Evolutionary conservation across 2,329 filamentous ascomycete genomes (phyloP).

Genomic region (Colletotrichum sansevieriae): DNA sequence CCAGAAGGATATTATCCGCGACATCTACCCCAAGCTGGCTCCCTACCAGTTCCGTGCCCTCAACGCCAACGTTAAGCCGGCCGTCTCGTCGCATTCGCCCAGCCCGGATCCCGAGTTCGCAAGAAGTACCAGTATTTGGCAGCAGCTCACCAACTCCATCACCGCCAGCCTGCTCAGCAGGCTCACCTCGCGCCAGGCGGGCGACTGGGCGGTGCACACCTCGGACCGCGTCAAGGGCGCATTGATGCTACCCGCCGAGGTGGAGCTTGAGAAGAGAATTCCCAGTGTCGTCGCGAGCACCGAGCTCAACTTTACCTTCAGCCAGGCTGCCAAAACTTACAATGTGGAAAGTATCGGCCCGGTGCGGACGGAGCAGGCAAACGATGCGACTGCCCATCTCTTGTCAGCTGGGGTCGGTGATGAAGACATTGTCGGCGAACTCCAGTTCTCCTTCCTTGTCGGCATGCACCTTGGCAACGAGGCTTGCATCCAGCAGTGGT

Average conservation of each 20-base stretch:
- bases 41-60: conserved; percentile 57
- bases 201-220: conserved; percentile 67
- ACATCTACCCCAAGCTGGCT: conserved; percentile 57
- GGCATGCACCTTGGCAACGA: conserved; percentile 70
- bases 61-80: conserved; percentile 35
- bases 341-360: conserved; percentile 53
- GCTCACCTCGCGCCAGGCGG: conserved; percentile 57
- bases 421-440: conserved; percentile 67
- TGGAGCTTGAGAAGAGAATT: conserved; percentile 56
- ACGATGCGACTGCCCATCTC: conserved; percentile 64
- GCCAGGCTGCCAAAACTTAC: conserved; percentile 57
- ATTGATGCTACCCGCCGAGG: conserved; percentile 52
- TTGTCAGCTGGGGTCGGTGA: conserved; percentile 49
- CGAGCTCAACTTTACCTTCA: conserved; percentile 63
- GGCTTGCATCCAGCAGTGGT: conserved; percentile 73
- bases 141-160: conserved; percentile 63
- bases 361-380: conserved; percentile 58
- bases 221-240: conserved; percentile 64
- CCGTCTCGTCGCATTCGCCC: conserved; percentile 23
- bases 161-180: conserved; percentile 58
- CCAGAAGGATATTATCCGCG: conserved; percentile 56
- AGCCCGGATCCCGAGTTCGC: conserved; percentile 46
- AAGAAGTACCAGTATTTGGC: conserved; percentile 60
- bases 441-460: conserved; percentile 71
- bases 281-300: conserved; percentile 48